A percentile compares a stretch with the other conserved stretches of the same genome.
phyloP scores from a whole-genome alignment of 163 green algal genomes.

The Prototheca wickerhamii region DNA sequence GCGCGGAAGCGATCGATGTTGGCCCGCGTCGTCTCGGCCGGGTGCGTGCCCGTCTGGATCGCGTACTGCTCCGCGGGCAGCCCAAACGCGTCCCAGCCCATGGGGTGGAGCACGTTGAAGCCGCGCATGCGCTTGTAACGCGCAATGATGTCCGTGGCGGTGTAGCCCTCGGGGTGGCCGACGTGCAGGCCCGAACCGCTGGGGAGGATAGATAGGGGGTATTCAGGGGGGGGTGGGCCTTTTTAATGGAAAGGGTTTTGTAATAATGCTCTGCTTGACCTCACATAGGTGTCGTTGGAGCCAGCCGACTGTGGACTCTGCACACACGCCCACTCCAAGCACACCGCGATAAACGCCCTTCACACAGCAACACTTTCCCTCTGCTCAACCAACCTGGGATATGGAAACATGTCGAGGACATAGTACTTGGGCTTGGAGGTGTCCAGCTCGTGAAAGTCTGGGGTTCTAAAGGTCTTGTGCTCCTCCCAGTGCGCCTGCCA shows the following conservation, averaged over 20 bases:
- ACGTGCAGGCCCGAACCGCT: constrained; percentile 92
- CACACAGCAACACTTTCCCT: background rate
- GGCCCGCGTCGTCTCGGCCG: constrained; percentile 70
- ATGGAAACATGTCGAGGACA: constrained; percentile 98
- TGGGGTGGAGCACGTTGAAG: constrained; percentile 97
- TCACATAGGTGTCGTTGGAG: too few species aligned
- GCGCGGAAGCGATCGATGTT: constrained; percentile 84
- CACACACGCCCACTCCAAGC: background rate
- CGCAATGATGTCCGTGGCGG: constrained; percentile 94
- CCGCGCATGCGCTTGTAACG: constrained; percentile 94
- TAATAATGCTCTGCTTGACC: too few species aligned
- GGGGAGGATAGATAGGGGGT: constrained; percentile 8
- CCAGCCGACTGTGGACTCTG: too few species aligned
- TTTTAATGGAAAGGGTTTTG: too few species aligned
- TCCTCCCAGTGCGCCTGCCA: constrained; percentile 91
- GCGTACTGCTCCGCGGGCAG: constrained; percentile 97
- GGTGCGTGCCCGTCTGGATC: constrained; percentile 94
- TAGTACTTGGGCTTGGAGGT: constrained; percentile 97
- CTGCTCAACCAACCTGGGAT: constrained; percentile 64
- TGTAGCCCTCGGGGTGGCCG: constrained; percentile 96
- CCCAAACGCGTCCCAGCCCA: constrained; percentile 98
- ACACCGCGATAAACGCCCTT: background rate
- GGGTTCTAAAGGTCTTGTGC: constrained; percentile 88
- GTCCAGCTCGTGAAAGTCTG: constrained; percentile 69
- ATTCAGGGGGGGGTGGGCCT: too few species aligned